phyloP scores from a whole-genome alignment of 2,329 filamentous ascomycete genomes.

The Colletotrichum tanaceti region DNA sequence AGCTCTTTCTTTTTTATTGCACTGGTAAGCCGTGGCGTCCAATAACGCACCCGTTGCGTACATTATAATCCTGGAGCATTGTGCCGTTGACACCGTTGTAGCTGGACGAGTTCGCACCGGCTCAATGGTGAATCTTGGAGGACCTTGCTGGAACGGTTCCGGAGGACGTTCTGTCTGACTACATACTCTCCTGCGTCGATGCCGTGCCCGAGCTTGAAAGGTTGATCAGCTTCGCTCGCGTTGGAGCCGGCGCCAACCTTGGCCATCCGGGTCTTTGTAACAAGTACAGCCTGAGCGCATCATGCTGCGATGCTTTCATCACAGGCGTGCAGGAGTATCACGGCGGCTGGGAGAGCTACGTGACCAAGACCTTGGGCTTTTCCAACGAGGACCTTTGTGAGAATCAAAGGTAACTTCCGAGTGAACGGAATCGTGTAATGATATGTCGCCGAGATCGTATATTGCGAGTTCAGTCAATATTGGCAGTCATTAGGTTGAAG shows the following conservation, averaged over 20 bases:
- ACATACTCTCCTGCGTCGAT: slow-evolving; percentile 65
- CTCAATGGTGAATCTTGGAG: slow-evolving; percentile 63
- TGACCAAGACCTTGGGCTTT: slow-evolving; percentile 58
- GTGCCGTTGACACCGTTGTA: slow-evolving; percentile 42
- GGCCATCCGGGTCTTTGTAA: slow-evolving; percentile 61
- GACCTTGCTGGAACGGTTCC: slow-evolving; percentile 59
- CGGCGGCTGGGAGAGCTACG: slow-evolving; percentile 63
- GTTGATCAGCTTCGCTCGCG: slow-evolving; percentile 57
- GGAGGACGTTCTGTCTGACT: slow-evolving; percentile 60
- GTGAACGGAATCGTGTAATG: neutral
- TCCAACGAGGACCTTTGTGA: slow-evolving; percentile 59
- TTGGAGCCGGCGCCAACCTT: slow-evolving; percentile 48
- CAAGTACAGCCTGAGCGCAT: slow-evolving; percentile 56
- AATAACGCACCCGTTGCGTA: neutral
- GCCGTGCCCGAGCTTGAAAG: slow-evolving; percentile 64
- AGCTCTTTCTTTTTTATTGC: slow-evolving; percentile 65
- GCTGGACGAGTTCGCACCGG: slow-evolving; percentile 68
- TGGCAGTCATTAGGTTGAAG: no score
- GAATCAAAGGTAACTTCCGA: slow-evolving; percentile 60
- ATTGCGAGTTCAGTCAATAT: no score
- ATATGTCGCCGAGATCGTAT: neutral
- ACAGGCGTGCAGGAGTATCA: slow-evolving; percentile 57
- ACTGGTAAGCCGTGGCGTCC: slow-evolving; percentile 57
- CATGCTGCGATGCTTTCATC: slow-evolving; percentile 60
- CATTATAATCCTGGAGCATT: neutral